phyloP scores from a whole-genome alignment of 2,329 filamentous ascomycete species.

The Fusarium cicatricum region DNA sequence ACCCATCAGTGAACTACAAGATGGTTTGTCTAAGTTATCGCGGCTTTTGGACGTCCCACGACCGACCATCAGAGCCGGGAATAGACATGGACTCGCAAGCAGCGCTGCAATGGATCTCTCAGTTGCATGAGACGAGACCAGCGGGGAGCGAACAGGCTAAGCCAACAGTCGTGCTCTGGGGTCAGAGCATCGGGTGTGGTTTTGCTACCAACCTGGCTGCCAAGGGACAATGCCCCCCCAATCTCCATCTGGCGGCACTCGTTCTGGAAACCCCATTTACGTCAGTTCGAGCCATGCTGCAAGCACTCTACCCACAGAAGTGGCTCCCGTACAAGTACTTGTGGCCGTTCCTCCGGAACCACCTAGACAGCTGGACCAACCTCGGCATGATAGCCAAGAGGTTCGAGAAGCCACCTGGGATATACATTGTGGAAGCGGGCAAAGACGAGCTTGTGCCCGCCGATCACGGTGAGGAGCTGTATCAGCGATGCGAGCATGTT shows the following conservation, averaged over 20 bases:
- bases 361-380: slow-evolving; percentile 64
- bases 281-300: slow-evolving; percentile 74
- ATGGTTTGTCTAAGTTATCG: slow-evolving; percentile 69
- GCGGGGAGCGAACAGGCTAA: slow-evolving; percentile 27
- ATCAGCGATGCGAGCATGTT: slow-evolving; percentile 57
- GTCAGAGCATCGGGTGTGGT: slow-evolving; percentile 78
- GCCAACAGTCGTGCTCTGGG: slow-evolving; percentile 70
- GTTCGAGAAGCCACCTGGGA: slow-evolving; percentile 42
- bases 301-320: slow-evolving; percentile 77
- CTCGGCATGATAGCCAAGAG: slow-evolving; percentile 52
- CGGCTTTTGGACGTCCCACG: slow-evolving; percentile 81
- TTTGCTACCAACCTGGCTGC: slow-evolving; percentile 70
- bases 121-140: slow-evolving; percentile 46
- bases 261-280: slow-evolving; percentile 81
- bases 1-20: slow-evolving; percentile 52
- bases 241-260: slow-evolving; percentile 56
- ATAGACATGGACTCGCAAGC: slow-evolving; percentile 75
- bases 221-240: slow-evolving; percentile 45
- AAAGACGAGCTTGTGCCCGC: slow-evolving; percentile 67
- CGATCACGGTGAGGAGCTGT: slow-evolving; percentile 57
- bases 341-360: slow-evolving; percentile 75
- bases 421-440: slow-evolving; percentile 64
- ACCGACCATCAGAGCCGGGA: slow-evolving; percentile 73
- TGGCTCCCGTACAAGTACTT: slow-evolving; percentile 83
- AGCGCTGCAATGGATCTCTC: slow-evolving; percentile 67